These are phyloP conservation scores for Chytriomyces confervae DNA, from an alignment of 192 early-diverging fungal species.

Conservation along the genomic window DNA sequence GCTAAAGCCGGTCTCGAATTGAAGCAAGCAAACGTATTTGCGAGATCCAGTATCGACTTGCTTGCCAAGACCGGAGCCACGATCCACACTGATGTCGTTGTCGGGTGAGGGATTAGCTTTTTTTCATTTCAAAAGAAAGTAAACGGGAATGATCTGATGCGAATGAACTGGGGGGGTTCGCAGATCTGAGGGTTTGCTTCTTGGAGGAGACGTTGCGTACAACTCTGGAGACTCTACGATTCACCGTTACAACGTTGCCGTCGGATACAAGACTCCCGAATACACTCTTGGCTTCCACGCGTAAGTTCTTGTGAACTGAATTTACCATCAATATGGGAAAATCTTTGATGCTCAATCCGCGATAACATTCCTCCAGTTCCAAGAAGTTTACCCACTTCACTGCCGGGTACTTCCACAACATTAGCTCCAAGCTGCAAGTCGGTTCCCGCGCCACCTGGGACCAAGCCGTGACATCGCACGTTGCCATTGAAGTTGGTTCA, in stretches of 20 bases:
- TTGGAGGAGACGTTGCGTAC: slow-evolving; percentile 94
- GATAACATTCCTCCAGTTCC: slow-evolving; percentile 46
- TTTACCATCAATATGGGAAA: neutral
- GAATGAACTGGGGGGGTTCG: too few species aligned
- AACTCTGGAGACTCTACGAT: slow-evolving; percentile 87
- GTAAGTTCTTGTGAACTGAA: slow-evolving; percentile 40
- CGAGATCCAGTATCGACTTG: slow-evolving; percentile 86
- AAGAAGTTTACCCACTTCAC: slow-evolving; percentile 91
- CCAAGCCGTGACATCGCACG: slow-evolving; percentile 67
- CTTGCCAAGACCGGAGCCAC: slow-evolving; percentile 85
- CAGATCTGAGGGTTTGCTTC: slow-evolving; percentile 74
- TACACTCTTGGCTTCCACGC: slow-evolving; percentile 90
- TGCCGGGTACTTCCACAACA: slow-evolving; percentile 96
- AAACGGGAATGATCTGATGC: neutral
- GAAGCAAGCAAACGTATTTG: slow-evolving; percentile 95
- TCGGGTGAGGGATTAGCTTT: slow-evolving; percentile 60
- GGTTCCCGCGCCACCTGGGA: slow-evolving; percentile 92
- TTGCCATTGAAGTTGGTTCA: slow-evolving; percentile 90
- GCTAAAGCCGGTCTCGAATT: slow-evolving; percentile 86
- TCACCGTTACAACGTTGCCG: slow-evolving; percentile 85
- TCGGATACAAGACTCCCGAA: slow-evolving; percentile 87
- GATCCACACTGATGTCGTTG: slow-evolving; percentile 85
- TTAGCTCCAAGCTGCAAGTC: slow-evolving; percentile 88
- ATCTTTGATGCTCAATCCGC: too few species aligned
- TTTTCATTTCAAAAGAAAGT: neutral